Percentiles rank a stretch among this genome's conserved stretches.
Evolutionary conservation across 441 rosid species (phyloP).

Genomic region (Jatropha multifida): DNA sequence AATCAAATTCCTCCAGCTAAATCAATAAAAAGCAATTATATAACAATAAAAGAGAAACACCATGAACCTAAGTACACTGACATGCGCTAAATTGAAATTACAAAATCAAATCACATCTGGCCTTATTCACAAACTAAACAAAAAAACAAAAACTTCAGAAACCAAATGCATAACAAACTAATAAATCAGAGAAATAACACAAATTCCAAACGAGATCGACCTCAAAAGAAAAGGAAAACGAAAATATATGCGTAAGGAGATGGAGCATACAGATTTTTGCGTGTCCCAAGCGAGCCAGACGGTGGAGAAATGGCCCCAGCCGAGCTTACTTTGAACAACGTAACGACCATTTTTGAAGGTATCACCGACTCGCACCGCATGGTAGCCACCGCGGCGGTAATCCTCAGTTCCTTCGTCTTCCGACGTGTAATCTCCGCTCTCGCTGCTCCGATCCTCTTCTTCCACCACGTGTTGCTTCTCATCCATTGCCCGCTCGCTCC

Average conservation of each 20-base stretch:
- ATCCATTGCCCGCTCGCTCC: slow-evolving; percentile 24
- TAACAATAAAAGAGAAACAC: background rate
- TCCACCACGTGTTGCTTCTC: slow-evolving; percentile 27
- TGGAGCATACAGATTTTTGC: slow-evolving; percentile 37
- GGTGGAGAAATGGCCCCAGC: slow-evolving; percentile 82
- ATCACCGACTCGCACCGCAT: slow-evolving; percentile 63
- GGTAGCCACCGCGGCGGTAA: slow-evolving; percentile 69
- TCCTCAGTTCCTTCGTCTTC: slow-evolving; percentile 77
- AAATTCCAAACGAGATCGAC: background rate
- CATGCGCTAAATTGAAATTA: background rate
- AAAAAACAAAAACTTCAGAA: background rate
- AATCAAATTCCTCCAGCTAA: slow-evolving; percentile 4
- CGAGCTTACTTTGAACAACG: slow-evolving; percentile 63
- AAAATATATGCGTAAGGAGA: background rate
- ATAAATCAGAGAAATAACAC: background rate
- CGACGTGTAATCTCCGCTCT: slow-evolving; percentile 58
- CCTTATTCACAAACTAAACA: background rate
- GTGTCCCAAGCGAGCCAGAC: slow-evolving; percentile 82
- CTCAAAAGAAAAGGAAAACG: background rate
- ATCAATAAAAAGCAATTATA: background rate
- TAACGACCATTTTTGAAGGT: slow-evolving; percentile 64
- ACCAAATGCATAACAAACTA: background rate
- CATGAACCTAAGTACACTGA: too few species aligned
- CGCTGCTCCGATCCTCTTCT: slow-evolving; percentile 47
- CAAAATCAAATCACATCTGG: background rate